Evolutionary conservation across 2,329 filamentous ascomycete species (phyloP).

Genomic region (Sclerotinia glacialis): DNA sequence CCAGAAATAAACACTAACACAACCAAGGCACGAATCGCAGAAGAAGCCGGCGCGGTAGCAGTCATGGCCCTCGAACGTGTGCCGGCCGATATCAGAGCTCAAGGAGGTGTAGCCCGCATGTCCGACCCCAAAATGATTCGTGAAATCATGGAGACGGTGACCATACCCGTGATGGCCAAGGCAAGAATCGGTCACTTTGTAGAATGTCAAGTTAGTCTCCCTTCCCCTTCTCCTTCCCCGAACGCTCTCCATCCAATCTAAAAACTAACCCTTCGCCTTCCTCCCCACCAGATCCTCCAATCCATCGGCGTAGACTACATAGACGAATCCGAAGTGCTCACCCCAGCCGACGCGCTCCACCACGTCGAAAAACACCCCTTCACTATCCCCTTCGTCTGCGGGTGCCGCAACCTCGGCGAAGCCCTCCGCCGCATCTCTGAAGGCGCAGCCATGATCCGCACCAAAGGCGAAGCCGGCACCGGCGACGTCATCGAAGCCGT

Average conservation of each 20-base stretch:
- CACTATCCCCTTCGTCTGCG: conserved; percentile 89
- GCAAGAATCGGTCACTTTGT: conserved; percentile 96
- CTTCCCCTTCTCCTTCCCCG: not conserved
- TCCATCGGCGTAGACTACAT: conserved; percentile 95
- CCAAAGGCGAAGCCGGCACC: conserved; percentile 96
- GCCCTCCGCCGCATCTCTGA: conserved; percentile 86
- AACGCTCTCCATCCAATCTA: not conserved
- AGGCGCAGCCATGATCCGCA: conserved; percentile 97
- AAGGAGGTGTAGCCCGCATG: conserved; percentile 96
- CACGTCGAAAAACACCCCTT: conserved; percentile 89
- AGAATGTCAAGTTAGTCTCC: conserved; percentile 71
- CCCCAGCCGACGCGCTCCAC: conserved; percentile 83
- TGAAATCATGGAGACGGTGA: conserved; percentile 91
- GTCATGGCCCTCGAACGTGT: conserved; percentile 99
- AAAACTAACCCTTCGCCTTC: not conserved
- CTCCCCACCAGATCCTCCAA: conserved; percentile 75
- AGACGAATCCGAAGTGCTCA: conserved; percentile 96
- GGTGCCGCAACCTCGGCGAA: conserved; percentile 91
- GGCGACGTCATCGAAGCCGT: conserved; percentile 97
- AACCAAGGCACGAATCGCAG: conserved; percentile 81
- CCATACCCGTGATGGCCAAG: conserved; percentile 99
- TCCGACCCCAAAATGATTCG: conserved; percentile 92
- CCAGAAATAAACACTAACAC: conserved; percentile 22
- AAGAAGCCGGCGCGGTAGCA: conserved; percentile 91
- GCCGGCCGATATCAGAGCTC: conserved; percentile 87